Evolutionary conservation across 2,329 filamentous ascomycete species (phyloP).

Genomic region (Diaporthe citri): DNA sequence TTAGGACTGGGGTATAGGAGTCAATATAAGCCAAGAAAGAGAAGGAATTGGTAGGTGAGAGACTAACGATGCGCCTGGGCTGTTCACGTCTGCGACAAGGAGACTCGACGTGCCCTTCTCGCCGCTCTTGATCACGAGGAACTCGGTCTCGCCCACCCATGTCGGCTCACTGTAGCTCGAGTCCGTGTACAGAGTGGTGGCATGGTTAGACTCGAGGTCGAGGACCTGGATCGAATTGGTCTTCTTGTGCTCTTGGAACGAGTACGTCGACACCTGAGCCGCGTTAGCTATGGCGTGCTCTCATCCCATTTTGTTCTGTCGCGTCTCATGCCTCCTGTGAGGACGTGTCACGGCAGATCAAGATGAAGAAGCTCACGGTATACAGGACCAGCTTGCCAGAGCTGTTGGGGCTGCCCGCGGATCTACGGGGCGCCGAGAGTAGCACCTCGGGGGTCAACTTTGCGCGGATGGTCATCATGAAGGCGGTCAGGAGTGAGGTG

Average conservation of each 20-base stretch:
- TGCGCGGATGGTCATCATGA: conserved; percentile 76
- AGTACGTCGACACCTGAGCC: conserved; percentile 77
- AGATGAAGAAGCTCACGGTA: conserved; percentile 58
- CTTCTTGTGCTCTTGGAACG: conserved; percentile 80
- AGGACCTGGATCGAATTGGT: conserved; percentile 77
- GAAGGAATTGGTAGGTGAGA: background rate
- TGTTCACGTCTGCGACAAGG: conserved; percentile 54
- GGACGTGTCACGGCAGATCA: background rate
- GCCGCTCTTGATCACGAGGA: conserved; percentile 65
- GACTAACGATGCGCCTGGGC: conserved; percentile 55
- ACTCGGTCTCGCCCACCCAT: conserved; percentile 80
- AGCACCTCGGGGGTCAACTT: conserved; percentile 84
- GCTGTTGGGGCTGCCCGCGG: conserved; percentile 76
- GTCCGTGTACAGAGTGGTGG: conserved; percentile 75
- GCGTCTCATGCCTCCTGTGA: background rate
- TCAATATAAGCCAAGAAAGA: background rate
- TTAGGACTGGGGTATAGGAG: conserved; percentile 51
- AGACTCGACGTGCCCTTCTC: conserved; percentile 63
- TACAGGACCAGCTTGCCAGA: conserved; percentile 75
- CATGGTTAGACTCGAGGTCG: conserved; percentile 75
- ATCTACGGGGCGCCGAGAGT: conserved; percentile 80
- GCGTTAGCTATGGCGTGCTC: conserved; percentile 8
- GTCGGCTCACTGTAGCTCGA: conserved; percentile 75
- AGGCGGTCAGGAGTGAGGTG: conserved; percentile 19
- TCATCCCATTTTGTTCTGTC: background rate